Percentiles rank a stretch among this genome's conserved stretches.
phyloP scores from a whole-genome alignment of 108 stramenopile genomes.

The Bacterosira constricta region DNA sequence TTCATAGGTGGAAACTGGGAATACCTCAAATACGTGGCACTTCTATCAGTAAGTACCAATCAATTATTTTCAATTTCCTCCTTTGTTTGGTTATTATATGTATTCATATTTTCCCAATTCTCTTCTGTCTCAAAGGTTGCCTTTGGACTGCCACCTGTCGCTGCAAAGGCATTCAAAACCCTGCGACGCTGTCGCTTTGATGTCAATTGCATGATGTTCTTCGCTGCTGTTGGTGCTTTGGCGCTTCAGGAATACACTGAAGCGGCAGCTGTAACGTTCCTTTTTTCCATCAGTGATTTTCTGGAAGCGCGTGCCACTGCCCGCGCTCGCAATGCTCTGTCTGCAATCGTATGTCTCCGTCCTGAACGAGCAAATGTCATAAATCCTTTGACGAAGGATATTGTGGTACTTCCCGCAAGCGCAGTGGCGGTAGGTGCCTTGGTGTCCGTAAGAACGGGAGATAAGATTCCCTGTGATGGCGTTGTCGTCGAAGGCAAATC shows the following conservation, averaged over 20 bases:
- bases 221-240: slow-evolving; percentile 80
- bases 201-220: slow-evolving; percentile 80
- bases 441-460: slow-evolving; percentile 85
- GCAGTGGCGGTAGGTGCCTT: slow-evolving; percentile 75
- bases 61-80: too few species aligned
- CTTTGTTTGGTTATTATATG: too few species aligned
- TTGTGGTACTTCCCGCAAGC: slow-evolving; percentile 64
- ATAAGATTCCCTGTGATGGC: slow-evolving; percentile 94
- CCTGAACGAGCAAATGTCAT: slow-evolving; percentile 81
- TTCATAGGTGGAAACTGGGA: slow-evolving; percentile 67
- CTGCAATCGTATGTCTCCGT: slow-evolving; percentile 63
- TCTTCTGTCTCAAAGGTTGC: too few species aligned
- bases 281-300: slow-evolving; percentile 76
- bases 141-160: slow-evolving; percentile 70
- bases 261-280: slow-evolving; percentile 80
- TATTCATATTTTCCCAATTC: too few species aligned
- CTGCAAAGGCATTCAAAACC: slow-evolving; percentile 59
- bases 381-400: slow-evolving; percentile 61
- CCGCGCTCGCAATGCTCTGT: slow-evolving; percentile 77
- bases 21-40: slow-evolving; percentile 66
- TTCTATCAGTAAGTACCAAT: too few species aligned
- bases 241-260: slow-evolving; percentile 77
- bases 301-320: slow-evolving; percentile 71
- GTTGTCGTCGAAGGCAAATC: slow-evolving; percentile 75
- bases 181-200: slow-evolving; percentile 65